phyloP scores from a whole-genome alignment of 805 yeast genomes.

The Scheffersomyces stipitis region DNA sequence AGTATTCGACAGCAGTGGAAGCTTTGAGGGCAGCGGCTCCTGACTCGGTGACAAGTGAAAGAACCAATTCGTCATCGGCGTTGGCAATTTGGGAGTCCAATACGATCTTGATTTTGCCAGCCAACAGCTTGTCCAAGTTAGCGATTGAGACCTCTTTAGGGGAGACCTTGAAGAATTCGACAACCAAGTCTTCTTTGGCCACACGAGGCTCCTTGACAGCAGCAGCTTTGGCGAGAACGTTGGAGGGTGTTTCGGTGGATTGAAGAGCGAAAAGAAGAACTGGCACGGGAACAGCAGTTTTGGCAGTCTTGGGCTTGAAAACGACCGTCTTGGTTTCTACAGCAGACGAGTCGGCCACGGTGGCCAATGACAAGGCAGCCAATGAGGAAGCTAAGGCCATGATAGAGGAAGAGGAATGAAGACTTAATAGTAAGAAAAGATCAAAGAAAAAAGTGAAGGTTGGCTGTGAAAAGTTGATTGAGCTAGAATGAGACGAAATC shows the following conservation, averaged over 20 bases:
- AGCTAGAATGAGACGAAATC: too few relatives aligned
- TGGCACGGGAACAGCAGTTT: constrained; percentile 75
- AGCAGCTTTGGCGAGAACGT: constrained; percentile 63
- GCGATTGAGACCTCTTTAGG: constrained; percentile 67
- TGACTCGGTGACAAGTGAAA: constrained; percentile 51
- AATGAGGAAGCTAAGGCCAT: constrained; percentile 73
- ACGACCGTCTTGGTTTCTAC: constrained; percentile 70
- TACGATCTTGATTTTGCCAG: constrained; percentile 59
- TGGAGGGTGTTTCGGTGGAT: constrained; percentile 67
- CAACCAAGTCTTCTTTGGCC: constrained; percentile 78
- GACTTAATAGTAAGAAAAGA: background rate
- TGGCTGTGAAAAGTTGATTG: too few relatives aligned
- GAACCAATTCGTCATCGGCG: constrained; percentile 33
- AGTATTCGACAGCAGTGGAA: constrained; percentile 43
- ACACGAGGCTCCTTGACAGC: constrained; percentile 81
- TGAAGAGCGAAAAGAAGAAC: constrained; percentile 75
- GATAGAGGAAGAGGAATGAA: constrained; percentile 3
- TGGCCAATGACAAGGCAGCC: constrained; percentile 62
- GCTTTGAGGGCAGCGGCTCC: constrained; percentile 54
- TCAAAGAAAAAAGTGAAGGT: background rate
- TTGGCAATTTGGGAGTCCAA: constrained; percentile 52
- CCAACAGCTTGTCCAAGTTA: constrained; percentile 40
- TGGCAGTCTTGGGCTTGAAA: constrained; percentile 90
- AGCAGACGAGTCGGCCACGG: constrained; percentile 52
- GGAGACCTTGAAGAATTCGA: constrained; percentile 55